Evolutionary conservation across 2,329 filamentous ascomycete genomes (phyloP).

Genomic region (Venturia pyrina): DNA sequence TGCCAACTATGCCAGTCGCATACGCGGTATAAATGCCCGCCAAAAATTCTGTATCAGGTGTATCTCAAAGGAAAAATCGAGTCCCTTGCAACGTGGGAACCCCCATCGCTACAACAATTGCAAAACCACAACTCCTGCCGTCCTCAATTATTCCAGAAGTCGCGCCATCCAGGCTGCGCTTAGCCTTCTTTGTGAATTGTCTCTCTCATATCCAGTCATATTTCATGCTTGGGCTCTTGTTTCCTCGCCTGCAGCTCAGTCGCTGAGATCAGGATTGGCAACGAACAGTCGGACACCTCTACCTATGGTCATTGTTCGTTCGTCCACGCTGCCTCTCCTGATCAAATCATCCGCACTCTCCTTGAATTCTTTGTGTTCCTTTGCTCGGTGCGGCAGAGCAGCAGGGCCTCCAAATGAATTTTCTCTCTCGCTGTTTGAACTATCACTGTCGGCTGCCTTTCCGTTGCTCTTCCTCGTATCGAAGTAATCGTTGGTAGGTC

Average conservation of each 20-base stretch:
- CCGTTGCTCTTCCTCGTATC: not conserved
- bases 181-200: not conserved
- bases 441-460: not conserved
- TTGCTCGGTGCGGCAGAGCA: slow-evolving; percentile 36
- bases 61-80: slow-evolving; percentile 1
- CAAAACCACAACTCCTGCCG: not conserved
- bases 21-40: not conserved
- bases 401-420: slow-evolving; percentile 46
- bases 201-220: not conserved
- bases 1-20: not conserved
- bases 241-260: slow-evolving; percentile 21
- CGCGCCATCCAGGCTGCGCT: not conserved
- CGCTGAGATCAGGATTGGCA: slow-evolving; percentile 66
- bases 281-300: slow-evolving; percentile 66
- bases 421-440: slow-evolving; percentile 31
- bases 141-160: not conserved
- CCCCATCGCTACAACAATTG: not conserved
- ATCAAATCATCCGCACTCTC: slow-evolving; percentile 62
- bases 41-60: not conserved
- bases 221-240: not conserved
- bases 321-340: slow-evolving; percentile 73
- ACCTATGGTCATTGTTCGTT: slow-evolving; percentile 64
- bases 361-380: slow-evolving; percentile 24
- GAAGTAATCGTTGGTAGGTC: slow-evolving; percentile 4
- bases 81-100: not conserved